Percentiles rank a stretch among this genome's conserved stretches.
These are phyloP conservation scores for Papilionanthe hybrid DNA, from an alignment of 116 monocot genomes.

Conservation along the genomic window DNA sequence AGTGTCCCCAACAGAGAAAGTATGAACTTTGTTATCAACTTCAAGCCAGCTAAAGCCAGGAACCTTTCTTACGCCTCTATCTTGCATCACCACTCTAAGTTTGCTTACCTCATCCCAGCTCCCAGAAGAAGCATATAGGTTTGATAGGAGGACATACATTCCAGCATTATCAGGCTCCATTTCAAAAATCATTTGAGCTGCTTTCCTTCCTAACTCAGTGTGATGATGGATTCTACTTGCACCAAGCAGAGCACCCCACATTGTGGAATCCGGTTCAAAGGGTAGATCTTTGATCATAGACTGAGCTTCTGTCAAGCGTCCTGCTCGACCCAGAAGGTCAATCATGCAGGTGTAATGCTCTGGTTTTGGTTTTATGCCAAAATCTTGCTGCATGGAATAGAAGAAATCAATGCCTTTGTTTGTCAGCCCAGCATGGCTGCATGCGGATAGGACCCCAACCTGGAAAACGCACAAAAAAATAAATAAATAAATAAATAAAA, in stretches of 20 bases:
- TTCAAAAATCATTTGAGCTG: conserved; percentile 60
- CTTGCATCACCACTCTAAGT: conserved; percentile 53
- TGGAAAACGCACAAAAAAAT: conserved; percentile 2
- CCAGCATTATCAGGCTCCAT: conserved; percentile 81
- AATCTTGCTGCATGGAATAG: conserved; percentile 59
- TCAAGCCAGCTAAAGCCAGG: conserved; percentile 94
- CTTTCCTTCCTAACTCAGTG: conserved; percentile 48
- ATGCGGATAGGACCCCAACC: conserved; percentile 55
- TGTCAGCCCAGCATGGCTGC: conserved; percentile 45
- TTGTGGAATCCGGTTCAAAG: conserved; percentile 68
- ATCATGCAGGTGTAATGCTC: conserved; percentile 87
- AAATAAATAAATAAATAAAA: too few relatives aligned
- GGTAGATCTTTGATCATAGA: conserved; percentile 57
- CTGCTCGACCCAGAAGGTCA: conserved; percentile 75
- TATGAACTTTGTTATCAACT: conserved; percentile 65
- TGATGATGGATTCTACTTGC: conserved; percentile 72
- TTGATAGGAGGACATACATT: conserved; percentile 86
- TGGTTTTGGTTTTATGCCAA: conserved; percentile 46
- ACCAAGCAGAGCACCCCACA: conserved; percentile 91
- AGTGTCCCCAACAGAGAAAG: conserved; percentile 71
- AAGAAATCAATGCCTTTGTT: conserved; percentile 56
- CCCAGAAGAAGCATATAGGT: conserved; percentile 58
- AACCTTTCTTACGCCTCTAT: conserved; percentile 67
- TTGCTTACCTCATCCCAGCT: conserved; percentile 55
- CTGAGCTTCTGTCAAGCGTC: conserved; percentile 52